A percentile compares a stretch with the other conserved stretches of the same genome.
phyloP scores from a whole-genome alignment of 495 filamentous ascomycete genomes.

The Aspergillus sclerotioniger region DNA sequence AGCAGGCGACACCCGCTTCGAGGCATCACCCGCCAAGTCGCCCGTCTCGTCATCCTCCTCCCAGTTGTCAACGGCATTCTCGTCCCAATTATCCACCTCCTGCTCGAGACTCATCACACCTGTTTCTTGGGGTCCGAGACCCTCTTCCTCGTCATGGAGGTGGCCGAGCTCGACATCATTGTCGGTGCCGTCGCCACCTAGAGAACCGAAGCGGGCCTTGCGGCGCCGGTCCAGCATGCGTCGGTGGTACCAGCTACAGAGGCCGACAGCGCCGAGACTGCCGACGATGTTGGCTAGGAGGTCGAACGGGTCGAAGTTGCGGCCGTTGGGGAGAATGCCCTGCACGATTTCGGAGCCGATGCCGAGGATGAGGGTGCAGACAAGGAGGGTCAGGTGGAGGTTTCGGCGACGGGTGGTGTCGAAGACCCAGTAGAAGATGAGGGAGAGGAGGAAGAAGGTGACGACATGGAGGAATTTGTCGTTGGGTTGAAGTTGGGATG shows the following conservation, averaged over 20 bases:
- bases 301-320: constrained; percentile 80
- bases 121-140: constrained; percentile 55
- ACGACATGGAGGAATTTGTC: constrained; percentile 89
- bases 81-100: constrained; percentile 81
- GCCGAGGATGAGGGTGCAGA: constrained; percentile 71
- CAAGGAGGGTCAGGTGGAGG: constrained; percentile 77
- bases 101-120: constrained; percentile 60
- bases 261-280: constrained; percentile 62
- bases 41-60: constrained; percentile 56
- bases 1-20: constrained; percentile 7
- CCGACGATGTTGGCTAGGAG: constrained; percentile 86
- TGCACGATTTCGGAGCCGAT: constrained; percentile 87
- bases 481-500: constrained; percentile 66
- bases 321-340: constrained; percentile 73
- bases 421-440: constrained; percentile 94
- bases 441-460: constrained; percentile 85
- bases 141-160: constrained; percentile 56
- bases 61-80: constrained; percentile 74
- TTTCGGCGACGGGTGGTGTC: constrained; percentile 84
- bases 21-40: constrained; percentile 10
- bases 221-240: constrained; percentile 92
- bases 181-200: constrained; percentile 54
- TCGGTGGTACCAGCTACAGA: constrained; percentile 89
- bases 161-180: constrained; percentile 54
- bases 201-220: constrained; percentile 64